A percentile compares a stretch with the other conserved stretches of the same genome.
These are phyloP conservation scores for Hagleromyces aurorensis DNA, from an alignment of 805 yeast genomes.

Conservation along the genomic window DNA sequence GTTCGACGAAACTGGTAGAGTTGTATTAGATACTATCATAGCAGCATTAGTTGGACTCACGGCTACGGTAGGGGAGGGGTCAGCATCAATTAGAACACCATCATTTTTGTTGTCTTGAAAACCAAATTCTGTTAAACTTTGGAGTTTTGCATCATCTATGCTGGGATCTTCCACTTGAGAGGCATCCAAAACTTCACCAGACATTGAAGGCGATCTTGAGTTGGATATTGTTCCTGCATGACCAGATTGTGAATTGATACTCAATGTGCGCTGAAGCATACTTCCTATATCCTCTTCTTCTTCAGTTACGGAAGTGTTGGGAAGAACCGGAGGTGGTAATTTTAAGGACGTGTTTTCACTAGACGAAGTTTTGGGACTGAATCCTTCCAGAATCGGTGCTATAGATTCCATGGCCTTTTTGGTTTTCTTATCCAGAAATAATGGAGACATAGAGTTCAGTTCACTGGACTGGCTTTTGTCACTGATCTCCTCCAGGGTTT, in stretches of 20 bases:
- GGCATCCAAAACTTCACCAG: conserved; percentile 6
- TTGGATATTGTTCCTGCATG: conserved; percentile 5
- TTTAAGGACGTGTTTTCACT: conserved; percentile 36
- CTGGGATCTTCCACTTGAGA: conserved; percentile 3
- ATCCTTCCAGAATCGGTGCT: conserved; percentile 70
- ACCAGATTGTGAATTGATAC: conserved; percentile 18
- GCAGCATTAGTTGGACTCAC: no score
- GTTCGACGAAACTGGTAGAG: no score
- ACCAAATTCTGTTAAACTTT: no score
- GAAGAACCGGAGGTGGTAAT: conserved; percentile 27
- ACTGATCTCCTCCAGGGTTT: conserved; percentile 14
- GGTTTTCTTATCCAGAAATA: conserved; percentile 26
- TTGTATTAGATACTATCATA: no score
- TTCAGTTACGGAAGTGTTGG: conserved; percentile 12
- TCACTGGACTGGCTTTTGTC: conserved; percentile 16
- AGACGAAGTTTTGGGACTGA: conserved; percentile 62
- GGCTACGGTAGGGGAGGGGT: no score
- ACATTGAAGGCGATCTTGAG: conserved; percentile 4
- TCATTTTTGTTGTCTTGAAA: no score
- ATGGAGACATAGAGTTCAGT: conserved; percentile 29
- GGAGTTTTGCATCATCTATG: no score
- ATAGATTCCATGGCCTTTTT: conserved; percentile 67
- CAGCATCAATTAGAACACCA: no score
- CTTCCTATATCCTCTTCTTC: conserved; percentile 25
- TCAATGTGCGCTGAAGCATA: conserved; percentile 21